Base-by-base conservation (phyloP, 2,329 filamentous ascomycete species). In the Fusarium albosuccineum region DNA sequence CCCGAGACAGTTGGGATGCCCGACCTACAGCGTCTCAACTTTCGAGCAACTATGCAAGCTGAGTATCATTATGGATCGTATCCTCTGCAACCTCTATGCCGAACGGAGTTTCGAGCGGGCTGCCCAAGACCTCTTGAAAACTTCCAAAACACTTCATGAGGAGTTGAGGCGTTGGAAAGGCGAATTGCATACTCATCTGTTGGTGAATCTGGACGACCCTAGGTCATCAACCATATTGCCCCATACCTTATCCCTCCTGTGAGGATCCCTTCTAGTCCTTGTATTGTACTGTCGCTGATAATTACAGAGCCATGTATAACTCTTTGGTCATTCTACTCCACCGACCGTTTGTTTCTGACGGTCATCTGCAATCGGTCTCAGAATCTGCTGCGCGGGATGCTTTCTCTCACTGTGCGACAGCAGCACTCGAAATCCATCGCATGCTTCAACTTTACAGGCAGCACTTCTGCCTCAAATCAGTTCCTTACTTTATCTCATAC, bases 401-500 rank as follows among this genome's bases (percentile, higher is more conserved):
- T 0, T 80, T 83, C 67, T 68, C 75, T 22, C 75, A 73, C 26
- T 86, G 84, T 52, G 78, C 80, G 1, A 71, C 73, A 1, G 82
- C 83, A 0, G 83, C 83, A 0, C 70, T 75, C 11, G 76, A 80
- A 6, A 84, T 84, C 3, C 78, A 81, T 6, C 68, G 76, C 1
- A 68, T 85, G 0, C 60, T 86, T 0, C 76, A 77, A 22, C 67
- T 76, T 4, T 85, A 85, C 44, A 76, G 80, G 10, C 72, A 74
- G 13, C 70, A 77, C 0, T 86, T 82, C 39, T 82, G 80, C 1
- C 76, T 85, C 2, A 73, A 74, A 11, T 72, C 78, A 8, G 80
- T 83, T 0, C 84, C 85, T 0, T 86, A 86, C 48, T 73, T 86
- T 2, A 77, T 86, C 14, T 83, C 83, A 0, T 87, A 87, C 64